Percentiles rank a stretch among this genome's conserved stretches.
These are phyloP conservation scores for Eucalyptus decipiens DNA, from an alignment of 345 rosid species.

Conservation along the genomic window DNA sequence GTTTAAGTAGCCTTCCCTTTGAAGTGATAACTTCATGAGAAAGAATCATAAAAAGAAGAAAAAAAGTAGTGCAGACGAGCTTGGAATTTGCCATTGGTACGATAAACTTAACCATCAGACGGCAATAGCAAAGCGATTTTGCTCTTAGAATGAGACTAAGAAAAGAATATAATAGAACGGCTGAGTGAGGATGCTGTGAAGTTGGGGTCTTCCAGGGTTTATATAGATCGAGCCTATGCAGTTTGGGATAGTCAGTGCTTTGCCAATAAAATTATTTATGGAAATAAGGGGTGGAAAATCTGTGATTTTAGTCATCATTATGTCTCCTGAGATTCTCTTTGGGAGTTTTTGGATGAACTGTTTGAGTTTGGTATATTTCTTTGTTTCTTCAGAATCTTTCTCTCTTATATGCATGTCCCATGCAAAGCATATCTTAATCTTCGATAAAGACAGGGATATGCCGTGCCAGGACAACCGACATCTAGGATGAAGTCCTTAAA, in stretches of 20 bases:
- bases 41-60: not conserved
- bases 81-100: not conserved
- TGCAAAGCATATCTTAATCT: not conserved
- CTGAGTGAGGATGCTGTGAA: not conserved
- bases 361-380: not conserved
- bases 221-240: not conserved
- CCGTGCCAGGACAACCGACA: not conserved
- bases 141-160: not conserved
- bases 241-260: not conserved
- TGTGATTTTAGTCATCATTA: not conserved
- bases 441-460: not conserved
- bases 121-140: not conserved
- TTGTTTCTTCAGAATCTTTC: not conserved
- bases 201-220: not conserved
- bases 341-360: not conserved
- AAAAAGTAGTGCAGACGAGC: not conserved
- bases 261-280: not conserved
- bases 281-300: not conserved
- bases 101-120: not conserved
- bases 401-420: not conserved
- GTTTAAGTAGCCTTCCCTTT: not conserved
- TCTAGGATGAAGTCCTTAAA: not conserved
- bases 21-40: not conserved
- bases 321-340: not conserved
- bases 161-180: not conserved